Conservation (phyloP, 257 asterid genomes). For the Solanum chmielewskii region DNA sequence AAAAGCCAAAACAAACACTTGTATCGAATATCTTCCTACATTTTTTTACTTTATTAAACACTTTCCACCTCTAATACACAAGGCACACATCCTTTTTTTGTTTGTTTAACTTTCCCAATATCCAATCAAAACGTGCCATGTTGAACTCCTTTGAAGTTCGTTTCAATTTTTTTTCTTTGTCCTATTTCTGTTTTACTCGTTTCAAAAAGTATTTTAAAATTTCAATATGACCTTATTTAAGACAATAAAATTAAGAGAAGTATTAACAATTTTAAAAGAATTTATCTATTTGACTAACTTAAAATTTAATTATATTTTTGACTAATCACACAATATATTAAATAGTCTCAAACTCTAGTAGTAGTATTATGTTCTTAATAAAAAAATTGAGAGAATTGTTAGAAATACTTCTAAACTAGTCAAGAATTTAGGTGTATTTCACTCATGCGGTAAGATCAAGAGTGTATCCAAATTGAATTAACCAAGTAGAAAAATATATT, state of each 20-base stretch:
- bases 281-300: neutral
- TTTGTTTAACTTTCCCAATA: neutral
- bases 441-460: fast-evolving
- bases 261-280: too few species aligned
- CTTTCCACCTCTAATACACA: neutral
- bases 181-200: too few species aligned
- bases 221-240: neutral
- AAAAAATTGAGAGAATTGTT: fast-evolving
- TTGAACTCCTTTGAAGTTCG: neutral
- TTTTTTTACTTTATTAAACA: neutral
- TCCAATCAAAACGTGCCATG: neutral
- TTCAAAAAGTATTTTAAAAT: too few species aligned
- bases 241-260: too few species aligned
- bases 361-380: too few species aligned
- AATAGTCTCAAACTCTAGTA: too few species aligned
- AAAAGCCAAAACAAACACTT: neutral
- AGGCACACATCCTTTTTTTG: neutral
- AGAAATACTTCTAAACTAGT: too few species aligned
- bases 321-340: too few species aligned
- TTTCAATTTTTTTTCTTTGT: neutral
- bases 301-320: too few species aligned
- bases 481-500: fast-evolving
- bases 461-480: too few species aligned
- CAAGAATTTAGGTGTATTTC: fast-evolving
- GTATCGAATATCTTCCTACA: neutral